A percentile compares a stretch with the other conserved stretches of the same genome.
Evolutionary conservation across 2,329 filamentous ascomycete genomes (phyloP).

Genomic region (Madurella fahalii): DNA sequence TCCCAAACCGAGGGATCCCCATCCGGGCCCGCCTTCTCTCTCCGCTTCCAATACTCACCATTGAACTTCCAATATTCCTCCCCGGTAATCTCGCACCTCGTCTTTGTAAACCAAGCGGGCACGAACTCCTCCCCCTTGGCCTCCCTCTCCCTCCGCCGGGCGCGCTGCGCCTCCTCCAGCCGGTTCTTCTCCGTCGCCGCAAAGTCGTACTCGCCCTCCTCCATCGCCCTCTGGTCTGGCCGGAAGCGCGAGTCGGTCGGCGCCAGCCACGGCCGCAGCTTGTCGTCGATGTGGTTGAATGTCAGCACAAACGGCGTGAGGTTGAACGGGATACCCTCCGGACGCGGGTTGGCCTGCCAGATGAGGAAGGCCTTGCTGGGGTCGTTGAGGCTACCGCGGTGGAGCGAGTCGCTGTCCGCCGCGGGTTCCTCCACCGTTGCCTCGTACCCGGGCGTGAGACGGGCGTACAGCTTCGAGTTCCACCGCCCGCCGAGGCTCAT

Average conservation of each 20-base stretch:
- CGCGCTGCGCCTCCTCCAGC: conserved; percentile 86
- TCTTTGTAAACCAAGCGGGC: conserved; percentile 80
- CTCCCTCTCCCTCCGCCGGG: conserved; percentile 69
- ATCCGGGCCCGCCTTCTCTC: conserved; percentile 59
- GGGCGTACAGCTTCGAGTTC: conserved; percentile 96
- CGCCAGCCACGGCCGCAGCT: conserved; percentile 70
- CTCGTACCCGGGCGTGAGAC: conserved; percentile 87
- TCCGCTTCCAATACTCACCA: conserved; percentile 79
- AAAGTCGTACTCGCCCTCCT: conserved; percentile 93
- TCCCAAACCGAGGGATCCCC: conserved; percentile 61
- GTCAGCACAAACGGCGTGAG: conserved; percentile 93
- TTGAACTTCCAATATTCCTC: conserved; percentile 89
- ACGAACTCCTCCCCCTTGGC: conserved; percentile 73
- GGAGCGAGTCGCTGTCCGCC: conserved; percentile 29
- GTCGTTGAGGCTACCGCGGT: conserved; percentile 54
- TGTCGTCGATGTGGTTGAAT: conserved; percentile 86
- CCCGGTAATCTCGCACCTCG: conserved; percentile 71
- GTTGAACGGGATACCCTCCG: conserved; percentile 88
- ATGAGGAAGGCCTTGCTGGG: conserved; percentile 79
- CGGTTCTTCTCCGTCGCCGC: conserved; percentile 92
- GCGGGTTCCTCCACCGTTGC: conserved; percentile 59
- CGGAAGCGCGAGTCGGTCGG: conserved; percentile 91
- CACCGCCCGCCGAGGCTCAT: conserved; percentile 91
- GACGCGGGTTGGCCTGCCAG: conserved; percentile 83
- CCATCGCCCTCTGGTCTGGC: conserved; percentile 96